Percentiles rank a stretch among this genome's conserved stretches.
phyloP scores from a whole-genome alignment of 1,284 basidiomycete species.

The Ustilago trichophora region DNA sequence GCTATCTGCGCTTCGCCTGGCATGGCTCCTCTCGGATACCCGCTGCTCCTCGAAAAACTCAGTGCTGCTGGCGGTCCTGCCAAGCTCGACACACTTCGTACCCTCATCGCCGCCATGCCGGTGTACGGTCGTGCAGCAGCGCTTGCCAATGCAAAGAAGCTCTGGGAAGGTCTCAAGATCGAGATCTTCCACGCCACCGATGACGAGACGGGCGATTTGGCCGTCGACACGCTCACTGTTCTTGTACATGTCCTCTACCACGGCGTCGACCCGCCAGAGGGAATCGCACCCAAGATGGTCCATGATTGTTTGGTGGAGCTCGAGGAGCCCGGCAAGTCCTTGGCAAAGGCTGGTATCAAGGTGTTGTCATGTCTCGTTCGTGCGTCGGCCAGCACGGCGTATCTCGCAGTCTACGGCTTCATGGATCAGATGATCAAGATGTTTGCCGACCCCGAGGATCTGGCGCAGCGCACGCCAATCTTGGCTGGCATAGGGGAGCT shows the following conservation, averaged over 20 bases:
- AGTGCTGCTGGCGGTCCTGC: conserved; percentile 81
- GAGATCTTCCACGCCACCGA: conserved; percentile 65
- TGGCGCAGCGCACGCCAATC: conserved; percentile 77
- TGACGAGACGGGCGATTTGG: conserved; percentile 52
- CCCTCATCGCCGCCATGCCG: conserved; percentile 55
- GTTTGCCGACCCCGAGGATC: conserved; percentile 80
- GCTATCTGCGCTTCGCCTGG: conserved; percentile 82
- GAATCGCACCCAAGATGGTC: conserved; percentile 57
- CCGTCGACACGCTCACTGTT: conserved; percentile 49
- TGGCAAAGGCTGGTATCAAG: conserved; percentile 53
- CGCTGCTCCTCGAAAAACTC: conserved; percentile 91
- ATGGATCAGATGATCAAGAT: conserved; percentile 68
- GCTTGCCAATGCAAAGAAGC: conserved; percentile 42
- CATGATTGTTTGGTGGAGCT: conserved; percentile 54
- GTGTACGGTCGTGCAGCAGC: conserved; percentile 62
- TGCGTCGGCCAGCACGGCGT: conserved; percentile 47
- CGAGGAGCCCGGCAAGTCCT: conserved; percentile 55
- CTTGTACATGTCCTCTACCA: conserved; percentile 59
- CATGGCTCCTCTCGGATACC: conserved; percentile 85
- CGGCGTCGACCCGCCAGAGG: conserved; percentile 49
- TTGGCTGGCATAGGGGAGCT: conserved; percentile 68
- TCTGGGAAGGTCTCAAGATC: conserved; percentile 62
- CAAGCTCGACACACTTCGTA: conserved; percentile 71
- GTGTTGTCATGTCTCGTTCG: conserved; percentile 47
- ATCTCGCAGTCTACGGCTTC: conserved; percentile 40